Evolutionary conservation across 2,329 filamentous ascomycete species (phyloP).

Genomic region (Alternaria sp.): DNA sequence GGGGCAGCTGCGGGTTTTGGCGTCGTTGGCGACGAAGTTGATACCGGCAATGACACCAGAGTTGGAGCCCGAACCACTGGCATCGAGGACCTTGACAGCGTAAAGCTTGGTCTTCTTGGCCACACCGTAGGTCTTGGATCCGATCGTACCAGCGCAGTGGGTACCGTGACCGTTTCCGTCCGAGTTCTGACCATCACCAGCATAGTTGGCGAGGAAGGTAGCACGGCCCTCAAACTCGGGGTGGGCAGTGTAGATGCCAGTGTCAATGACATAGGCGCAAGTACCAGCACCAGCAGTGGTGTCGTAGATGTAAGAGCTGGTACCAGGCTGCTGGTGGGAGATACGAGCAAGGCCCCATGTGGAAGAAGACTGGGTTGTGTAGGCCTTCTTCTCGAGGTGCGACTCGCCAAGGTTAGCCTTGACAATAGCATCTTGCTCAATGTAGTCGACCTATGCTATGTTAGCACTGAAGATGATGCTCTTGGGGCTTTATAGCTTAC

Average conservation of each 20-base stretch:
- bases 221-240: conserved; percentile 50
- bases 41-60: conserved; percentile 51
- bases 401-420: conserved; percentile 33
- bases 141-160: conserved; percentile 48
- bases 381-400: conserved; percentile 40
- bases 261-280: conserved; percentile 70
- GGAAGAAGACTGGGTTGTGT: conserved; percentile 47
- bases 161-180: conserved; percentile 52
- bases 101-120: conserved; percentile 49
- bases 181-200: conserved; percentile 42
- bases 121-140: conserved; percentile 48
- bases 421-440: conserved; percentile 50
- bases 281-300: conserved; percentile 45
- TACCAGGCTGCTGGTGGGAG: conserved; percentile 42
- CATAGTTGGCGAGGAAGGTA: conserved; percentile 47
- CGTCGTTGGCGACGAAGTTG: conserved; percentile 45
- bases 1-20: conserved; percentile 43
- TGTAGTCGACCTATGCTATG: conserved; percentile 43
- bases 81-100: conserved; percentile 51
- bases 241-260: conserved; percentile 66
- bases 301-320: conserved; percentile 49
- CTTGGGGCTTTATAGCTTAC: conserved; percentile 20
- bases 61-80: conserved; percentile 49
- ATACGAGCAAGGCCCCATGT: conserved; percentile 53
- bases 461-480: conserved; percentile 2